Evolutionary conservation across 2,329 filamentous ascomycete species (phyloP).

Genomic region (Hymenoscyphus albidus): DNA sequence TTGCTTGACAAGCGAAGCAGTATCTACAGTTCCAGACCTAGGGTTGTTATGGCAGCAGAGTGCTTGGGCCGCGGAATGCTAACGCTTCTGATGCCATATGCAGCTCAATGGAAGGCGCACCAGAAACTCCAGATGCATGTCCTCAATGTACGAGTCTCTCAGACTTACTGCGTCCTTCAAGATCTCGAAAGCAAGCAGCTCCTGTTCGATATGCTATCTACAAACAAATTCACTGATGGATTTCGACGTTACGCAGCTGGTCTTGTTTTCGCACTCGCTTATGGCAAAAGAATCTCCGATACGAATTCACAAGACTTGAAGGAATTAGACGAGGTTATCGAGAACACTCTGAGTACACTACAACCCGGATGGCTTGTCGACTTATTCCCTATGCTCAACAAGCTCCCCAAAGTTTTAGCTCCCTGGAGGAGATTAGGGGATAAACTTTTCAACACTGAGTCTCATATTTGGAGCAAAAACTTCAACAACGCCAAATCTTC

Average conservation of each 20-base stretch:
- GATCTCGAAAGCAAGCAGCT: conserved; percentile 14
- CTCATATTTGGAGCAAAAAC: conserved; percentile 8
- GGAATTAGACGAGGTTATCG: conserved; percentile 9
- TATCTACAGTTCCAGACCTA: conserved; percentile 15
- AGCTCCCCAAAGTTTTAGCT: conserved; percentile 9
- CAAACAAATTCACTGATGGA: conserved; percentile 11
- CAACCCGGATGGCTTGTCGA: conserved; percentile 12
- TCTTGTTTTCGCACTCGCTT: conserved; percentile 9
- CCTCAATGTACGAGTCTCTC: conserved; percentile 8
- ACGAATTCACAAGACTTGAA: conserved; percentile 8
- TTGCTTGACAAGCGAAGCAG: conserved; percentile 12
- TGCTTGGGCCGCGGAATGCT: conserved; percentile 14
- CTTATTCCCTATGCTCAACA: conserved; percentile 7
- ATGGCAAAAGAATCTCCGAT: conserved; percentile 8
- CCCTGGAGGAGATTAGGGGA: conserved; percentile 11
- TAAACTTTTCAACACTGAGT: conserved; percentile 11
- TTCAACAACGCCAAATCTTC: conserved; percentile 7
- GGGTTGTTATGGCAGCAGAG: conserved; percentile 10
- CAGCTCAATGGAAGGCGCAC: conserved; percentile 11
- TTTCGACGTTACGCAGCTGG: conserved; percentile 13
- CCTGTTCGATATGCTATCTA: conserved; percentile 10
- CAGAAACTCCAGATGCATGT: conserved; percentile 13
- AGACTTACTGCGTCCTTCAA: conserved; percentile 14
- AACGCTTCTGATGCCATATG: conserved; percentile 12
- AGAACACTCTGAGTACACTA: conserved; percentile 7